These are phyloP conservation scores for Fusarium domesticum DNA, from an alignment of 2,329 filamentous ascomycete species.

Conservation along the genomic window DNA sequence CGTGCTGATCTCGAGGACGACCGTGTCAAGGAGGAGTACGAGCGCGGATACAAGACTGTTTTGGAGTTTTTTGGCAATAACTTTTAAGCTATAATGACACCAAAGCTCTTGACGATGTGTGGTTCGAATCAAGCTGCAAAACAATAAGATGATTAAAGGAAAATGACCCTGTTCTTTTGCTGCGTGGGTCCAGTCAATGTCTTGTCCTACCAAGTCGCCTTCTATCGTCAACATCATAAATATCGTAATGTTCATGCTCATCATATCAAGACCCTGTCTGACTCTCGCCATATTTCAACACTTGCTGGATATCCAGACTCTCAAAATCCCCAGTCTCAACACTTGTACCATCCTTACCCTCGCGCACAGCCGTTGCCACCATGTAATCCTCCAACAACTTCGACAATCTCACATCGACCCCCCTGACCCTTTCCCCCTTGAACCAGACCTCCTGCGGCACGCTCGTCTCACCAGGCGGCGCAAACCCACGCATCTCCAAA, in stretches of 20 bases:
- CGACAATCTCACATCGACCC: conserved; percentile 36
- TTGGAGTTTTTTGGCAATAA: conserved; percentile 57
- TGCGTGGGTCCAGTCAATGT: no score
- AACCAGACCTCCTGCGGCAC: conserved; percentile 33
- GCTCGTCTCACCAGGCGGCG: conserved; percentile 45
- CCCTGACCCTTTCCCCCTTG: conserved; percentile 29
- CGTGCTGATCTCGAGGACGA: conserved; percentile 56
- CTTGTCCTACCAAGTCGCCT: no score
- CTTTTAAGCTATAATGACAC: conserved; percentile 29
- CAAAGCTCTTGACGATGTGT: no score
- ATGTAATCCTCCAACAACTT: conserved; percentile 52
- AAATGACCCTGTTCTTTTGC: neutral
- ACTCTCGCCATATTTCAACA: conserved; percentile 40
- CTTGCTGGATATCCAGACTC: conserved; percentile 43
- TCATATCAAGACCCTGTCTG: conserved; percentile 28
- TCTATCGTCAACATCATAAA: conserved; percentile 4
- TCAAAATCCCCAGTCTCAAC: conserved; percentile 43
- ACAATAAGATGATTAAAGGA: neutral
- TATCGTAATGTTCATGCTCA: neutral
- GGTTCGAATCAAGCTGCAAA: no score
- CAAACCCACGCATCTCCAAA: conserved; percentile 65
- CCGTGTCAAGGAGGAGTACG: conserved; percentile 59
- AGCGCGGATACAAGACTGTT: conserved; percentile 58
- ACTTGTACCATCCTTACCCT: conserved; percentile 38
- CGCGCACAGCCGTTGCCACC: conserved; percentile 51